A percentile compares a stretch with the other conserved stretches of the same genome.
These are phyloP conservation scores for Astrephomene gubernaculifera DNA, from an alignment of 139 green algal species.

Conservation along the genomic window DNA sequence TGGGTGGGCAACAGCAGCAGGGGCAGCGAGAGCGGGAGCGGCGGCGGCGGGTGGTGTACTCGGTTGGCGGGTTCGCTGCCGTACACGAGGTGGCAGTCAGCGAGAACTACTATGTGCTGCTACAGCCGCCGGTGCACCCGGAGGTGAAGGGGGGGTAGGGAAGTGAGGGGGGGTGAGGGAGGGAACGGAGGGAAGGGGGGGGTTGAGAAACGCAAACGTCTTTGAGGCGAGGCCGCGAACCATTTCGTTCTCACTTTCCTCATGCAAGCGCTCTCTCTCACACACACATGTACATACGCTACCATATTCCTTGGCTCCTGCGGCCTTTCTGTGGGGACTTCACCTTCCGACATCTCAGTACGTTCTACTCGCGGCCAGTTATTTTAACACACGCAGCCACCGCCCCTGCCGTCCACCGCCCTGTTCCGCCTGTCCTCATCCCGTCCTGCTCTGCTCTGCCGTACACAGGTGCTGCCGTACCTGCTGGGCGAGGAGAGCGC, in stretches of 20 bases:
- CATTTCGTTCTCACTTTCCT: no score
- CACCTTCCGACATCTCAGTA: no score
- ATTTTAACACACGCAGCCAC: background rate
- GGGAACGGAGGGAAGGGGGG: no score
- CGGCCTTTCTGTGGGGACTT: no score
- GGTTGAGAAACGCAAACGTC: no score
- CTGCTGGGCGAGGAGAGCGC: constrained; percentile 30
- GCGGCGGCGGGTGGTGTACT: background rate
- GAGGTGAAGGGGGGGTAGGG: background rate
- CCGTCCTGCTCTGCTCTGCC: background rate
- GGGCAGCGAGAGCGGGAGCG: background rate
- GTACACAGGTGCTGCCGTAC: constrained; percentile 6
- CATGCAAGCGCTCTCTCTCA: no score
- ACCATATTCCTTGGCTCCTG: no score
- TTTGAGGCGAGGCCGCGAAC: no score
- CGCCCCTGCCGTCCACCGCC: background rate
- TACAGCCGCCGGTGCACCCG: constrained; percentile 33
- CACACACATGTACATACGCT: no score
- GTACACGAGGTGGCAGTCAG: constrained; percentile 69
- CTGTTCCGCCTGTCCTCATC: background rate
- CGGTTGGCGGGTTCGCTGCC: background rate
- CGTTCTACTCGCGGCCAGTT: no score
- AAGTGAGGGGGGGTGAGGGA: background rate
- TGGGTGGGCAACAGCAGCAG: background rate
- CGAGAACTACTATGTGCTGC: constrained; percentile 33